A percentile compares a stretch with the other conserved stretches of the same genome.
phyloP scores from a whole-genome alignment of 1,284 basidiomycete genomes.

The Tilletia indica region DNA sequence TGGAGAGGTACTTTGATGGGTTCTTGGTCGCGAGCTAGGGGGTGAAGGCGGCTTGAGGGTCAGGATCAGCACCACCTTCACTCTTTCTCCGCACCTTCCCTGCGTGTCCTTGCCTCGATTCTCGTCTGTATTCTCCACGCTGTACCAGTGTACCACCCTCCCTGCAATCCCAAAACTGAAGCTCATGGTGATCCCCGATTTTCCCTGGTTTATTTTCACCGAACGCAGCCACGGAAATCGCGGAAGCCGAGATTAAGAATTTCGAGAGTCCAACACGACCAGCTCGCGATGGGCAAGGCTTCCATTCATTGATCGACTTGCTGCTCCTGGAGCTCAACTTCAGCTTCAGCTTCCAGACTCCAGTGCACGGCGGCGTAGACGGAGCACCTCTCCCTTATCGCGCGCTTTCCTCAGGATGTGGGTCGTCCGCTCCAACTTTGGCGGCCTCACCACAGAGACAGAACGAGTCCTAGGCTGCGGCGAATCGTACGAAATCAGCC shows the following conservation, averaged over 20 bases:
- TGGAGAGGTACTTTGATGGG: slow-evolving; percentile 63
- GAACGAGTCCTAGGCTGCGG: slow-evolving; percentile 1
- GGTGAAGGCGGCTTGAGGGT: not conserved
- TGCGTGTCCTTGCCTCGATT: not conserved
- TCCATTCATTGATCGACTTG: too few species aligned
- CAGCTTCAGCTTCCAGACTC: too few species aligned
- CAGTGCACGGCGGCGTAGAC: too few species aligned
- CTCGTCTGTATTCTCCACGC: too few species aligned
- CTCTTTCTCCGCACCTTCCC: not conserved
- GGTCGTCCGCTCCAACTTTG: not conserved
- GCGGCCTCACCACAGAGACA: not conserved
- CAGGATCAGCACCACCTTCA: too few species aligned
- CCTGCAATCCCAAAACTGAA: too few species aligned
- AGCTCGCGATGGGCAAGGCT: too few species aligned
- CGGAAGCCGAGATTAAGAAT: not conserved
- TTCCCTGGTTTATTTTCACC: not conserved
- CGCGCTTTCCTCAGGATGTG: not conserved
- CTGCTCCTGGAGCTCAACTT: too few species aligned
- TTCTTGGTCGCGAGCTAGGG: slow-evolving; percentile 29
- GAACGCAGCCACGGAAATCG: not conserved
- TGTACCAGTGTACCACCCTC: too few species aligned
- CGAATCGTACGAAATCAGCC: slow-evolving; percentile 3
- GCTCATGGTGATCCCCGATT: not conserved
- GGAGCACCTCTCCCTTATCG: too few species aligned
- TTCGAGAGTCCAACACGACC: too few species aligned